A percentile compares a stretch with the other conserved stretches of the same genome.
Conservation (phyloP, 2,329 filamentous ascomycete genomes). For the Colletotrichum spinosum region DNA sequence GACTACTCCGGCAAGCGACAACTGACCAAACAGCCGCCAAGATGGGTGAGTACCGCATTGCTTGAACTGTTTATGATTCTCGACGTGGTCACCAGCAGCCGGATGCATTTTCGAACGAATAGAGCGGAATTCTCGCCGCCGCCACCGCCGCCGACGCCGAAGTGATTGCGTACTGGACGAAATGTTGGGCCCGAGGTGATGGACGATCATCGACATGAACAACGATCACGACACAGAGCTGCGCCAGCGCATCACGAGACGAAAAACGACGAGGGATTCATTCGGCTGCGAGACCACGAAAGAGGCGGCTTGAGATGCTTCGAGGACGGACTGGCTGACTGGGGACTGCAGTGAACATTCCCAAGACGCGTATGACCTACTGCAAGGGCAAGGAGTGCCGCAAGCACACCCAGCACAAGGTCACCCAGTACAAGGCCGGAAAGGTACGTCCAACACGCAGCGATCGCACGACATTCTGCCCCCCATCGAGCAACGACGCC, state of each 20-base stretch:
- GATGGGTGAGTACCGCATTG: slow-evolving; percentile 36
- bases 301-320: slow-evolving; percentile 10
- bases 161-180: slow-evolving; percentile 21
- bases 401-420: slow-evolving; percentile 92
- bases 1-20: slow-evolving; percentile 39
- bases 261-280: slow-evolving; percentile 3
- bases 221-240: background rate
- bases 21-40: slow-evolving; percentile 40
- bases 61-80: slow-evolving; percentile 12
- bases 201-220: background rate
- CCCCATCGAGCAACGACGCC: slow-evolving; percentile 8
- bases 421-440: slow-evolving; percentile 97
- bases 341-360: slow-evolving; percentile 86
- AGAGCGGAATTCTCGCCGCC: background rate
- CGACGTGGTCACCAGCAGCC: slow-evolving; percentile 20
- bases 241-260: no score
- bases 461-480: slow-evolving; percentile 30
- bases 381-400: slow-evolving; percentile 97
- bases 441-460: slow-evolving; percentile 66
- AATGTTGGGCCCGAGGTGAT: slow-evolving; percentile 21
- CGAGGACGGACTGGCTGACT: slow-evolving; percentile 44
- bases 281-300: slow-evolving; percentile 24
- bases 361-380: slow-evolving; percentile 97
- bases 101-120: slow-evolving; percentile 3
- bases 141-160: slow-evolving; percentile 18